Conservation (phyloP, 306 rosid genomes). For the Amphicarpaea edgeworthii region DNA sequence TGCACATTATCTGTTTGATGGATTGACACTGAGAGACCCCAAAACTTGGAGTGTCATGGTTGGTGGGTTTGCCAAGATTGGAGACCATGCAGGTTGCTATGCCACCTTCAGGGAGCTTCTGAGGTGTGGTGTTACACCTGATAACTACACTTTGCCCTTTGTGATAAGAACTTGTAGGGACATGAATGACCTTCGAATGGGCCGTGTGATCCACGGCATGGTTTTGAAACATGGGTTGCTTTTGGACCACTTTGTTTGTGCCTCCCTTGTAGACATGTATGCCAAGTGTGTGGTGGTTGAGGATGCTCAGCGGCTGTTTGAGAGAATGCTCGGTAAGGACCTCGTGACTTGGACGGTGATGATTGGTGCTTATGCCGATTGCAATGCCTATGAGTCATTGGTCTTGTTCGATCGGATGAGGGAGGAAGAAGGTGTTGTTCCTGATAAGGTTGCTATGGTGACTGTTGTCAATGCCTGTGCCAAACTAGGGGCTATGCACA, state of each 20-base stretch:
- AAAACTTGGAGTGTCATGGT: constrained; percentile 72
- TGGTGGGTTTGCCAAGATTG: constrained; percentile 72
- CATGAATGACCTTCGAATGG: constrained; percentile 58
- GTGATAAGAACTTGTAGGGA: constrained; percentile 72
- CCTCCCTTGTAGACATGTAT: constrained; percentile 76
- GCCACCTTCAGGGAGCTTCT: constrained; percentile 67
- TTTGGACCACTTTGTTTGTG: constrained; percentile 64
- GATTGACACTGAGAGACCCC: constrained; percentile 59
- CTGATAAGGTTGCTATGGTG: constrained; percentile 76
- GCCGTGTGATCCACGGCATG: constrained; percentile 59
- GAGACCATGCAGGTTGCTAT: constrained; percentile 61
- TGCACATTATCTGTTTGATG: constrained; percentile 61
- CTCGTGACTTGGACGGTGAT: constrained; percentile 79
- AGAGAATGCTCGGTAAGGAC: constrained; percentile 63
- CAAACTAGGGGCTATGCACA: constrained; percentile 75
- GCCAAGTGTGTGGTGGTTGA: constrained; percentile 61
- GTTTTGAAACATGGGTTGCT: constrained; percentile 64
- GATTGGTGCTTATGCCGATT: constrained; percentile 70
- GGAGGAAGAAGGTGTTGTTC: constrained; percentile 69
- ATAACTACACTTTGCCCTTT: constrained; percentile 72
- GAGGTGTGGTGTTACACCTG: constrained; percentile 52
- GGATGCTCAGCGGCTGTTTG: constrained; percentile 66
- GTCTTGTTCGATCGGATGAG: constrained; percentile 76
- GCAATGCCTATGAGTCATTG: constrained; percentile 64
- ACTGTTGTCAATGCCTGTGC: constrained; percentile 79